Evolutionary conservation across 179 eudicot species (phyloP), one percentile per base, ranked within the genome.

Genomic region (Heliamphora pulchella): DNA sequence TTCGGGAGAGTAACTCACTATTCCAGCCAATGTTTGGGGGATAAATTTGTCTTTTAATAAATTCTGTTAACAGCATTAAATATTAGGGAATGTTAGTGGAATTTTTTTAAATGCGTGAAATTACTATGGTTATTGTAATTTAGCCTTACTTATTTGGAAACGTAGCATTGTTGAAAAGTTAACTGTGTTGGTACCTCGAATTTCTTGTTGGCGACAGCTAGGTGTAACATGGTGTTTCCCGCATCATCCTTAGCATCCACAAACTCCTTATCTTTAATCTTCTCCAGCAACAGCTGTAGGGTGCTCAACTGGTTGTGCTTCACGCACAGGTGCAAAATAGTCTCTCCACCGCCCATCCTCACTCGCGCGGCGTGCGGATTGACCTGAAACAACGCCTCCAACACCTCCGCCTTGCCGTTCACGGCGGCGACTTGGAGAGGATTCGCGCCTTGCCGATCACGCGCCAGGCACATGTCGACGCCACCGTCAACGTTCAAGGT

Each of bases 1-100:
- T 91, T 91, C 0, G 94, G 92, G 57, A 89, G 85, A 43, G 84
- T 88, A 20, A 83, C 65, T 18, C 92, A 31, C 39, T 31, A 1
- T 31, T 31, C 39, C 39, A 31, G 39, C 39, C 39, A 31, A 31
- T 31, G 39, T 31, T 31, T 31, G 1, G 1, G 1, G 39, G 39
- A 31, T 31, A 31, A 0, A 31, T 31, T 31, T 31, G 39, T 31
- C 39, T 31, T 31, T 31, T 31, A 31, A 31, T 31, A 0, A 31
- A 31, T 31, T 31, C 1, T 1, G 39, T 31, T 31, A 31, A 31
- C 22, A 20, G 22, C 22, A 20, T 20, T 20, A 20, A 20, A 20
- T 20, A 20, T 20, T 20, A 20, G 22, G 22, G 22, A 20, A 20
- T 20, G 22, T 20, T 20, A 20, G 22, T 20, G 22, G 22, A 20